These are phyloP conservation scores for Ophiostoma piceae DNA, from an alignment of 2,329 filamentous ascomycete genomes.

Conservation along the genomic window DNA sequence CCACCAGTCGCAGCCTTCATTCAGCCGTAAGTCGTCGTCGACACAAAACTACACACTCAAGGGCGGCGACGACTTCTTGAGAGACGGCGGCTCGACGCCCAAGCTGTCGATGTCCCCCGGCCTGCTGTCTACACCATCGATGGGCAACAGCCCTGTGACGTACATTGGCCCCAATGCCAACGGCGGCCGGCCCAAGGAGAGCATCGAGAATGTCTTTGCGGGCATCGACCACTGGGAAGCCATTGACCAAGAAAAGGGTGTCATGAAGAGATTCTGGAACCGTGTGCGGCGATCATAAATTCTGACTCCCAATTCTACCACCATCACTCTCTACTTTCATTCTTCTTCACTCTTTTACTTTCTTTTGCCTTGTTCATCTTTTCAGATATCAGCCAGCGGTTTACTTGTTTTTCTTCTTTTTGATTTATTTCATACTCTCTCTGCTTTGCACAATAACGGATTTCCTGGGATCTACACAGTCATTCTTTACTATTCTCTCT, in stretches of 20 bases:
- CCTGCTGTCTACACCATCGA: background rate
- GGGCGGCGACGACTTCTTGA: constrained; percentile 27
- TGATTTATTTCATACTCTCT: background rate
- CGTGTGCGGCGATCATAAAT: constrained; percentile 45
- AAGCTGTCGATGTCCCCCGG: constrained; percentile 1
- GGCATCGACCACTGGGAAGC: constrained; percentile 49
- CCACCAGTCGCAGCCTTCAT: constrained; percentile 24
- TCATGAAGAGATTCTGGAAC: constrained; percentile 62
- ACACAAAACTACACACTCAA: constrained; percentile 24
- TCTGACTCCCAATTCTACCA: background rate
- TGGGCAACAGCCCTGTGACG: background rate
- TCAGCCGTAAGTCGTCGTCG: constrained; percentile 27
- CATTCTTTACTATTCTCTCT: background rate
- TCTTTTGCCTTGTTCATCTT: background rate
- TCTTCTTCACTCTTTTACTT: constrained; percentile 5
- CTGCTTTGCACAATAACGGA: background rate
- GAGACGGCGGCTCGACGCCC: background rate
- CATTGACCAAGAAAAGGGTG: constrained; percentile 44
- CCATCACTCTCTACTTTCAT: background rate
- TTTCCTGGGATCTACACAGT: background rate
- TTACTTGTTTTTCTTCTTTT: background rate
- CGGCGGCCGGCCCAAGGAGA: constrained; percentile 42
- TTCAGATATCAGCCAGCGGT: constrained; percentile 20
- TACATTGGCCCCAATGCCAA: constrained; percentile 11
- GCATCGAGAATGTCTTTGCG: constrained; percentile 49